Evolutionary conservation across 2,329 filamentous ascomycete species (phyloP).

Genomic region (Phaeomoniella chlamydospora): DNA sequence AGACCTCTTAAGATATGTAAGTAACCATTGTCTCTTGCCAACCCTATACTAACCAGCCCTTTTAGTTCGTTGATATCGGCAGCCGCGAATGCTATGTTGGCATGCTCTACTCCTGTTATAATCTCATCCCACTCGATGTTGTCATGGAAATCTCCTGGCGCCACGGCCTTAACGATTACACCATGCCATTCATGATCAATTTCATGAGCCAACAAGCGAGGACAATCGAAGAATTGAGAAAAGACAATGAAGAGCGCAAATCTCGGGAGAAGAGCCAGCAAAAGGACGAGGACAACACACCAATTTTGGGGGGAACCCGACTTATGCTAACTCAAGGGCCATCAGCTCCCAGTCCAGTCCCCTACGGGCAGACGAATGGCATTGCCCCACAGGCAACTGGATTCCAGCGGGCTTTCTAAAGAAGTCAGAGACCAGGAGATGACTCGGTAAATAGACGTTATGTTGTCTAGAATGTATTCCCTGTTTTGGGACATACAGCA

Average conservation of each 20-base stretch:
- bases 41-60: slow-evolving; percentile 17
- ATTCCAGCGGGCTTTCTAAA: slow-evolving; percentile 40
- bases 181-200: slow-evolving; percentile 99
- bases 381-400: slow-evolving; percentile 81
- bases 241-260: slow-evolving; percentile 93
- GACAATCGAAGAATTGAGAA: slow-evolving; percentile 71
- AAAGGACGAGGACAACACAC: slow-evolving; percentile 84
- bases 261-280: slow-evolving; percentile 54
- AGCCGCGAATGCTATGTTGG: slow-evolving; percentile 99
- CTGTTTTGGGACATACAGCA: no score
- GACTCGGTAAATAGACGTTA: not conserved
- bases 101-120: slow-evolving; percentile 98
- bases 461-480: no score
- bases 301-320: slow-evolving; percentile 75
- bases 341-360: slow-evolving; percentile 41
- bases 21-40: slow-evolving; percentile 27
- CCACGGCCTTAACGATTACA: slow-evolving; percentile 85
- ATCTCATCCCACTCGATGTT: slow-evolving; percentile 82
- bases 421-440: slow-evolving; percentile 1
- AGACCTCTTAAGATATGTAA: slow-evolving; percentile 89
- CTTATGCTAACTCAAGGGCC: slow-evolving; percentile 95
- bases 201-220: slow-evolving; percentile 81
- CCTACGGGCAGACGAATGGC: slow-evolving; percentile 71
- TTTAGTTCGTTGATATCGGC: slow-evolving; percentile 93
- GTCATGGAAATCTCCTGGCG: slow-evolving; percentile 97